These are phyloP conservation scores for Mycena sanguinolenta DNA, from an alignment of 768 basidiomycete genomes.

Conservation along the genomic window DNA sequence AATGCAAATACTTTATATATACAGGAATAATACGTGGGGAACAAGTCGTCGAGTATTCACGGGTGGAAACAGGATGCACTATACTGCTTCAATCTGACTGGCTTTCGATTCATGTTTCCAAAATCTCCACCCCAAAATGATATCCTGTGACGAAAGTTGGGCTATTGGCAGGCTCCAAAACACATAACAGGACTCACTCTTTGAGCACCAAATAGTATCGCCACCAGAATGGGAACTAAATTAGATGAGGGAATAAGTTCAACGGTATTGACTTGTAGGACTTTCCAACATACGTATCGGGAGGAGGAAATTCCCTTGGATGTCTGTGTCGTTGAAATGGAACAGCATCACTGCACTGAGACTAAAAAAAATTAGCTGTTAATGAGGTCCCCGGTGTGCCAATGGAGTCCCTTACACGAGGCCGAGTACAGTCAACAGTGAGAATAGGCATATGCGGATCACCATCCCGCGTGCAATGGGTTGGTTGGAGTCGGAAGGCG, in stretches of 20 bases:
- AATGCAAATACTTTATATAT: neutral
- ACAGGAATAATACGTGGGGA: neutral
- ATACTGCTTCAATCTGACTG: slow-evolving; percentile 11
- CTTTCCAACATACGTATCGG: slow-evolving; percentile 23
- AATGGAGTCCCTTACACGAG: slow-evolving; percentile 11
- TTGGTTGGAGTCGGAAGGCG: neutral
- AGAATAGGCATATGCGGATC: slow-evolving; percentile 35
- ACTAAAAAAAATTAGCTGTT: neutral
- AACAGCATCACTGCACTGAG: slow-evolving; percentile 17
- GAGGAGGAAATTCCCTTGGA: slow-evolving; percentile 32
- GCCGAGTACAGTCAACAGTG: slow-evolving; percentile 21
- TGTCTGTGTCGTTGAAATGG: slow-evolving; percentile 28
- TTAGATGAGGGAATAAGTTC: neutral
- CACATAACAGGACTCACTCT: slow-evolving; percentile 22
- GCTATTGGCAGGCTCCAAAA: neutral
- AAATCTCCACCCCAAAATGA: slow-evolving; percentile 28
- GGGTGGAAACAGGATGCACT: neutral
- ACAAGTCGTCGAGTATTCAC: neutral
- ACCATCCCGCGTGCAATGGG: slow-evolving; percentile 35
- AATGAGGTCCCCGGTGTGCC: no score
- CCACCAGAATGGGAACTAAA: slow-evolving; percentile 37
- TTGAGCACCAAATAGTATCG: slow-evolving; percentile 41
- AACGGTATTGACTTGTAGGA: neutral
- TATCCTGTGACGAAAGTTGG: slow-evolving; percentile 13
- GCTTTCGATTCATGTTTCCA: slow-evolving; percentile 22